phyloP scores from a whole-genome alignment of 139 green algal species.

The Chlorella ohadii region DNA sequence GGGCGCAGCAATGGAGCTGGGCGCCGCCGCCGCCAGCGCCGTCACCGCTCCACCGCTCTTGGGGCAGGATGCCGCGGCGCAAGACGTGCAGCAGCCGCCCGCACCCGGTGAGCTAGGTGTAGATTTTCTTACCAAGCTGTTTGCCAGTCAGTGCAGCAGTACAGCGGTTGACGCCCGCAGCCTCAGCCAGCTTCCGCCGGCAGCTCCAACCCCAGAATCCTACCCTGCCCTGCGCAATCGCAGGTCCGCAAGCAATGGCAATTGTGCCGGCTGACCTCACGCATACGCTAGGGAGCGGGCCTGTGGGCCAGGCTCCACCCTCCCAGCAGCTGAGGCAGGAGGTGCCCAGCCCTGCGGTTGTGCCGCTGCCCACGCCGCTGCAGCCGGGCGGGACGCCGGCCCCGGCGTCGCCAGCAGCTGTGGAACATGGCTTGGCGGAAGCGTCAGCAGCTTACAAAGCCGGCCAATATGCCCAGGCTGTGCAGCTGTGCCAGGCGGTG shows the following conservation, averaged over 20 bases:
- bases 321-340: background rate
- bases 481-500: slow-evolving; percentile 70
- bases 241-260: background rate
- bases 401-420: background rate
- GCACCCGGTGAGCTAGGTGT: background rate
- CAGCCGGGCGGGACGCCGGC: background rate
- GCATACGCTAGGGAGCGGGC: background rate
- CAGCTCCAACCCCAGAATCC: too few relatives aligned
- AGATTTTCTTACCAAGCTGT: background rate
- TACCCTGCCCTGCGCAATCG: too few relatives aligned
- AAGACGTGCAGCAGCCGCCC: slow-evolving; percentile 11
- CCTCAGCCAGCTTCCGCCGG: background rate
- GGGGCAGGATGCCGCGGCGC: background rate
- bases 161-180: too few relatives aligned
- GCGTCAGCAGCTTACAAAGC: slow-evolving; percentile 62
- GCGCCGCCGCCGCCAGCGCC: background rate
- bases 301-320: background rate
- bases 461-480: slow-evolving; percentile 55
- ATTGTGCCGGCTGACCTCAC: background rate
- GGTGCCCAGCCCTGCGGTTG: too few relatives aligned
- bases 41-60: background rate
- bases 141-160: too few relatives aligned
- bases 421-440: slow-evolving; percentile 35
- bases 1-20: background rate
- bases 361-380: too few relatives aligned